Conservation (phyloP, 768 basidiomycete species). For the Kondoa malvinella region DNA sequence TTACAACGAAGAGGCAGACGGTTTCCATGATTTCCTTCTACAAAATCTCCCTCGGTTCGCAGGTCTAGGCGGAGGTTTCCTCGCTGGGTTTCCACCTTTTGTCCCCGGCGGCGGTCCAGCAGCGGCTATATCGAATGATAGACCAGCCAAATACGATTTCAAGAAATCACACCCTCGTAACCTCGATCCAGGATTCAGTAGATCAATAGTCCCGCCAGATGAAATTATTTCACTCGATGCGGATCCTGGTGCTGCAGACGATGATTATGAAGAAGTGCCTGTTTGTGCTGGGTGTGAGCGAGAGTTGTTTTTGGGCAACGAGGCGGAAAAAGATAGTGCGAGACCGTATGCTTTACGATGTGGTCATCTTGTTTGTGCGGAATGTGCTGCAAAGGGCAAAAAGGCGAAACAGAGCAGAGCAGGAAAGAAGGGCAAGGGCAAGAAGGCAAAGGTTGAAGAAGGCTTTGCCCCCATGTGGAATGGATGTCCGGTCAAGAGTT, state of each 20-base stretch:
- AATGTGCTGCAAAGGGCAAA: not conserved
- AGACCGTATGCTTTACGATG: not conserved
- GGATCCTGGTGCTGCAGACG: not conserved
- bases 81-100: no score
- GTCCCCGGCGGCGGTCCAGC: not conserved
- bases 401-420: not conserved
- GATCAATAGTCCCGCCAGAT: not conserved
- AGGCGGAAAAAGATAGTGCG: not conserved
- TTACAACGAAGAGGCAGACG: not conserved
- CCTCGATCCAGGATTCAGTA: not conserved
- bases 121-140: not conserved
- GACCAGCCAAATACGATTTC: not conserved
- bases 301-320: not conserved
- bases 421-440: not conserved
- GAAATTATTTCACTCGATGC: not conserved
- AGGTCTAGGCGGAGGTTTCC: no score
- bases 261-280: constrained; percentile 1
- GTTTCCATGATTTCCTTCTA: no score
- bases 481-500: not conserved
- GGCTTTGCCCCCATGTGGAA: not conserved
- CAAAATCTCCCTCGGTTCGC: no score
- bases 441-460: constrained; percentile 4
- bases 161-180: not conserved
- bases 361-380: constrained; percentile 6
- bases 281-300: constrained; percentile 1